Evolutionary conservation across 306 rosid species (phyloP).

Genomic region (Elaeagnus macrophylla): DNA sequence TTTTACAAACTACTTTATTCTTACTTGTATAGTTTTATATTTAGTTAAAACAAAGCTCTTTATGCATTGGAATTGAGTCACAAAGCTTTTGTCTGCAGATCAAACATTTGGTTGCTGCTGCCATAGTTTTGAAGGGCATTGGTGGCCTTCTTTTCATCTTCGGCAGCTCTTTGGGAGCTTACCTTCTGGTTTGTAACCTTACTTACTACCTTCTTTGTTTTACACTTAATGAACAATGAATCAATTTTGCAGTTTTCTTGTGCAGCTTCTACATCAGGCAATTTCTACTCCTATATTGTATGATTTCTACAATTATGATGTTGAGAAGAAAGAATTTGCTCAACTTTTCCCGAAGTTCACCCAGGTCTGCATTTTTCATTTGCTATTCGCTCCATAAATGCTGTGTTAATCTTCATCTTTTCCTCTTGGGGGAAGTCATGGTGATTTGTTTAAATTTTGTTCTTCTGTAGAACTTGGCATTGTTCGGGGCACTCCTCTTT

Average conservation of each 20-base stretch:
- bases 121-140: constrained; percentile 41
- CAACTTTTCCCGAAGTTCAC: constrained; percentile 53
- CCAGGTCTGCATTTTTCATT: constrained; percentile 29
- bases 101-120: constrained; percentile 36
- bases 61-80: constrained; percentile 4
- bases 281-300: constrained; percentile 45
- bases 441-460: too few relatives aligned
- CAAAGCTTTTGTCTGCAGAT: constrained; percentile 27
- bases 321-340: constrained; percentile 42
- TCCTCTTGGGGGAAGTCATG: background rate
- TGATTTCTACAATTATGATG: constrained; percentile 62
- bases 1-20: background rate
- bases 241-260: background rate
- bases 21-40: background rate
- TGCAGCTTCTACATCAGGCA: constrained; percentile 56
- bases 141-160: constrained; percentile 55
- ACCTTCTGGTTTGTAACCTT: constrained; percentile 39
- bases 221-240: background rate
- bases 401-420: background rate
- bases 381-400: background rate
- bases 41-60: background rate
- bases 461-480: constrained; percentile 47
- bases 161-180: constrained; percentile 49
- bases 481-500: constrained; percentile 61
- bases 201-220: background rate